Evolutionary conservation across 2,329 filamentous ascomycete species (phyloP).

Genomic region (Sporothrix protearum): DNA sequence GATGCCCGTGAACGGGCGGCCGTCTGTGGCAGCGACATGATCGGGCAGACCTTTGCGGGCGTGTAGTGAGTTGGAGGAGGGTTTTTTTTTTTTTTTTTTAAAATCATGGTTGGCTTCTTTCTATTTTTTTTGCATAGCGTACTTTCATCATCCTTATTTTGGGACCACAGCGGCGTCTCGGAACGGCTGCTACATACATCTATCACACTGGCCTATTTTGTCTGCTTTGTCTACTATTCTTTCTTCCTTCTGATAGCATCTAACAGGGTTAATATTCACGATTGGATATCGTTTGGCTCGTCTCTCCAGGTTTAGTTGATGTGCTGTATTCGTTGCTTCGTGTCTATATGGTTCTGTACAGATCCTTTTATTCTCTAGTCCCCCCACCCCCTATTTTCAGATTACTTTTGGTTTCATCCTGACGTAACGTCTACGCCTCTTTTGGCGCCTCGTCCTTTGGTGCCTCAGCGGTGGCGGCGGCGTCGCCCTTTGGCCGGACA

Average conservation of each 20-base stretch:
- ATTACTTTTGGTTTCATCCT: background rate
- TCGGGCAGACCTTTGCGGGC: slow-evolving; percentile 30
- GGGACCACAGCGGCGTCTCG: background rate
- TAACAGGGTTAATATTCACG: background rate
- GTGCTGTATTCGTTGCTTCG: background rate
- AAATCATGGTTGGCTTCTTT: background rate
- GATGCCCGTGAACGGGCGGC: slow-evolving; percentile 26
- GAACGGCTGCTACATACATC: background rate
- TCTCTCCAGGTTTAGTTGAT: background rate
- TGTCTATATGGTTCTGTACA: background rate
- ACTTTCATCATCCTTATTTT: background rate
- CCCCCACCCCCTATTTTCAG: background rate
- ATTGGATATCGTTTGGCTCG: background rate
- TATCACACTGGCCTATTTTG: background rate
- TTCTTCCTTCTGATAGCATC: background rate
- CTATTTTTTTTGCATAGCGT: background rate
- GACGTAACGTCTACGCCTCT: background rate
- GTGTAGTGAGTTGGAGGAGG: slow-evolving; percentile 17
- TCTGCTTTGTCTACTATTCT: background rate
- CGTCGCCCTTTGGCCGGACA: slow-evolving; percentile 26
- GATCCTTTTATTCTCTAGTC: background rate
- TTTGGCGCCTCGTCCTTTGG: slow-evolving; percentile 15
- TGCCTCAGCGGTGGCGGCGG: slow-evolving; percentile 4
- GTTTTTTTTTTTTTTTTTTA: too few species aligned
- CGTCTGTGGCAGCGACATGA: slow-evolving; percentile 28